phyloP scores from a whole-genome alignment of 805 yeast genomes.

The Suhomyces faveliae region DNA sequence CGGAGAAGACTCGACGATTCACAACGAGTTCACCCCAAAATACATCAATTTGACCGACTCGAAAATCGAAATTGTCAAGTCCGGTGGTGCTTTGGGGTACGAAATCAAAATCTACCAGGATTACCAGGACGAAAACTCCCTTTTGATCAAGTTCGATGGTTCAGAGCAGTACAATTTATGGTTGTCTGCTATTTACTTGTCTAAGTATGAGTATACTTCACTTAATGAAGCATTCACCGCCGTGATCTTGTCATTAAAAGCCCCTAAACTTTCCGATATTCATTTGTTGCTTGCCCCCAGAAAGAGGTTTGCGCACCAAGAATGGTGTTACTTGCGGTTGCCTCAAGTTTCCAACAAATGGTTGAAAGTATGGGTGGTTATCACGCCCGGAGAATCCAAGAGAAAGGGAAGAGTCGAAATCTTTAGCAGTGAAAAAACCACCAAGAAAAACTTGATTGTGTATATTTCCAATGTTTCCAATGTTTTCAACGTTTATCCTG shows the following conservation, averaged over 20 bases:
- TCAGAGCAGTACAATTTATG: conserved; percentile 29
- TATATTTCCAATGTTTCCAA: conserved; percentile 45
- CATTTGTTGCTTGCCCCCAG: conserved; percentile 54
- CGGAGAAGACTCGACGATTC: conserved; percentile 26
- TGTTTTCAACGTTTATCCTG: conserved; percentile 60
- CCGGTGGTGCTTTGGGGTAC: conserved; percentile 8
- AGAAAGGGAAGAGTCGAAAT: conserved; percentile 54
- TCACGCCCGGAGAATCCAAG: conserved; percentile 46
- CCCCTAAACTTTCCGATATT: conserved; percentile 54
- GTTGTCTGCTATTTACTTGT: conserved; percentile 50
- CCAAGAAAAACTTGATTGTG: conserved; percentile 52
- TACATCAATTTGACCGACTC: conserved; percentile 53
- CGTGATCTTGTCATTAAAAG: conserved; percentile 57
- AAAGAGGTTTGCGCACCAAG: conserved; percentile 48
- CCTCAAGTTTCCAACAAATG: conserved; percentile 59
- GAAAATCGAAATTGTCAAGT: conserved; percentile 16
- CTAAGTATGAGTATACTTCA: conserved; percentile 57
- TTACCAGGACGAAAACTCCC: conserved; percentile 23
- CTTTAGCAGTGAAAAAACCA: conserved; percentile 47
- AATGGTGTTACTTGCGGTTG: conserved; percentile 63
- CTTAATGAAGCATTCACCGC: conserved; percentile 67
- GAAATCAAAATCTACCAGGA: conserved; percentile 30
- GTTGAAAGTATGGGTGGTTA: conserved; percentile 53
- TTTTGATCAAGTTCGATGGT: conserved; percentile 24
- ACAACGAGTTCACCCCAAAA: conserved; percentile 46